Percentiles rank a stretch among this genome's conserved stretches.
phyloP scores from a whole-genome alignment of 306 rosid species.

The Phaseolus lunatus region DNA sequence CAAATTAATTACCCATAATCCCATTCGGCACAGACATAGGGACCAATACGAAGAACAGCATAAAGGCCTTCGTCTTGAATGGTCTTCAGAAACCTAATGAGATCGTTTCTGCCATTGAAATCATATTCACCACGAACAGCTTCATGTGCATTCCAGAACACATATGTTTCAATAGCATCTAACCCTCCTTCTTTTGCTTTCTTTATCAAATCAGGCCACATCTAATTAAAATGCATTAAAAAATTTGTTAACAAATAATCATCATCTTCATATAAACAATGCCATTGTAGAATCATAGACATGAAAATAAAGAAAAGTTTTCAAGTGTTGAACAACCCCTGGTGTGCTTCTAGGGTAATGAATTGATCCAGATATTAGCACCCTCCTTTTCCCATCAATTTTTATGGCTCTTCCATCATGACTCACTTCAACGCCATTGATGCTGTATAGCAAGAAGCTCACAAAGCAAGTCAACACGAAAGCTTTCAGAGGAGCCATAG shows the following conservation, averaged over 20 bases:
- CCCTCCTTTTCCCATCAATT: slow-evolving; percentile 51
- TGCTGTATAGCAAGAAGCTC: not conserved
- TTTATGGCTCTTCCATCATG: slow-evolving; percentile 59
- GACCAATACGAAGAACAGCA: slow-evolving; percentile 66
- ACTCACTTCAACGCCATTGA: slow-evolving; percentile 37
- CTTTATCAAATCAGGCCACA: slow-evolving; percentile 67
- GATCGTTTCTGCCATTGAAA: slow-evolving; percentile 53
- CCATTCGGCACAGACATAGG: slow-evolving; percentile 68
- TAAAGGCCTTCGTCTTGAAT: slow-evolving; percentile 61
- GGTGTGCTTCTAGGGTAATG: slow-evolving; percentile 68
- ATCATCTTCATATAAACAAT: too few species aligned
- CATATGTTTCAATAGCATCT: slow-evolving; percentile 64
- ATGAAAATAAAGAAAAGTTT: too few species aligned
- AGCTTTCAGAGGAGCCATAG: not conserved
- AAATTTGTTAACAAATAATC: not conserved
- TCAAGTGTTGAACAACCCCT: slow-evolving; percentile 20
- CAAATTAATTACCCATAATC: slow-evolving; percentile 59
- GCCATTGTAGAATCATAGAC: too few species aligned
- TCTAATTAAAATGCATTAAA: slow-evolving; percentile 27
- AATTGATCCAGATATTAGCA: slow-evolving; percentile 57
- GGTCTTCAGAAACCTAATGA: slow-evolving; percentile 58
- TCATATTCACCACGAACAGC: slow-evolving; percentile 55
- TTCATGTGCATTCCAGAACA: slow-evolving; percentile 65
- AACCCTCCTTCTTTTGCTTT: slow-evolving; percentile 66
- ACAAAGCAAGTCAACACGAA: not conserved